Percentiles rank a stretch among this genome's conserved stretches.
Conservation (phyloP, 192 early-diverging fungal genomes). For the Coemansia sp. region DNA sequence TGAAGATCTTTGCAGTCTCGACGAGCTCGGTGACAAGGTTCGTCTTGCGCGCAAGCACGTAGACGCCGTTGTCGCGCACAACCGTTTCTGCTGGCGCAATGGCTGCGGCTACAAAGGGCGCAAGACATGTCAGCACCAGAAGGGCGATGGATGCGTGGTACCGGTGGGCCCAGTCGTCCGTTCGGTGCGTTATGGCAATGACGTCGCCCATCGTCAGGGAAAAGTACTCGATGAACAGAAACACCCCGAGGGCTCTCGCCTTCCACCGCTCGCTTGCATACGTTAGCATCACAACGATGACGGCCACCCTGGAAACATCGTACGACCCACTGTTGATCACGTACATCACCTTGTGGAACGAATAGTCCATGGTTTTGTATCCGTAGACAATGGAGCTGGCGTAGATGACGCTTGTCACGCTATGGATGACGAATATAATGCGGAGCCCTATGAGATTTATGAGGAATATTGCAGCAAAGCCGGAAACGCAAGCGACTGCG, state of each 20-base stretch:
- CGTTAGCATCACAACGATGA: constrained; percentile 26
- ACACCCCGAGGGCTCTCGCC: constrained; percentile 21
- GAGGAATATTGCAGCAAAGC: constrained; percentile 29
- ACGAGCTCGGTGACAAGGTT: constrained; percentile 17
- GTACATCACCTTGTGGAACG: constrained; percentile 15
- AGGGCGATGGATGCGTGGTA: constrained; percentile 13
- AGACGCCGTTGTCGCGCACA: constrained; percentile 42
- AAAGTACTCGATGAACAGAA: constrained; percentile 31
- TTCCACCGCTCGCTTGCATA: constrained; percentile 47
- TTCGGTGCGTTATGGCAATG: constrained; percentile 11
- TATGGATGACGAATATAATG: constrained; percentile 24
- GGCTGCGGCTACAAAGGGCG: constrained; percentile 22
- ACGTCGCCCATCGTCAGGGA: constrained; percentile 42
- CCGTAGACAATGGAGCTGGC: constrained; percentile 21
- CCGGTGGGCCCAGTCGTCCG: constrained; percentile 9
- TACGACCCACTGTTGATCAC: constrained; percentile 22
- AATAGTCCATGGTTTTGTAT: constrained; percentile 13
- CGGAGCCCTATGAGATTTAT: constrained; percentile 37
- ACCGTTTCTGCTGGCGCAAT: constrained; percentile 27
- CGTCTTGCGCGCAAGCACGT: constrained; percentile 30
- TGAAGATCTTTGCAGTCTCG: constrained; percentile 16
- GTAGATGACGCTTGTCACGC: constrained; percentile 21
- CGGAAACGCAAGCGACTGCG: constrained; percentile 22
- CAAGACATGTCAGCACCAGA: constrained; percentile 24
- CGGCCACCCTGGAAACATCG: constrained; percentile 31